Evolutionary conservation across 352 stramenopile species (phyloP).

Genomic region (Aphanomyces cochlioides): DNA sequence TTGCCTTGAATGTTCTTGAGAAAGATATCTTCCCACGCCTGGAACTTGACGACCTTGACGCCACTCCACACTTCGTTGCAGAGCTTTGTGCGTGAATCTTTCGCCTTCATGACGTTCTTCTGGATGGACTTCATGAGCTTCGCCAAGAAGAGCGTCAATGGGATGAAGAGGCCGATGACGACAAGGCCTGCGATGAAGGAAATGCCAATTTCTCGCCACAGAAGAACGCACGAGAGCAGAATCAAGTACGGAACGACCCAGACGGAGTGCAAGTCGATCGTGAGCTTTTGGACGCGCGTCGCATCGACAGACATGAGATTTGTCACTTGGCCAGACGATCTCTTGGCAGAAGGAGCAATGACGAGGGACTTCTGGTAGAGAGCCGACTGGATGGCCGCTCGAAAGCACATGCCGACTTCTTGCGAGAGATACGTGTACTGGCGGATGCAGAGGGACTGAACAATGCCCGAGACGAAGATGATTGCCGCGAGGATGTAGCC

Average conservation of each 20-base stretch:
- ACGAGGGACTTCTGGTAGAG: slow-evolving; percentile 10
- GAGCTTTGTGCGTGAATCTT: slow-evolving; percentile 77
- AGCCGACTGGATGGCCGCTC: slow-evolving; percentile 5
- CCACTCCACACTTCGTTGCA: slow-evolving; percentile 78
- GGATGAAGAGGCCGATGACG: slow-evolving; percentile 27
- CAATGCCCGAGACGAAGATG: slow-evolving; percentile 20
- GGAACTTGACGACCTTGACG: slow-evolving; percentile 91
- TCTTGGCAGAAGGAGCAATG: slow-evolving; percentile 2
- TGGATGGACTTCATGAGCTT: slow-evolving; percentile 49
- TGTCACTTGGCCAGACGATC: slow-evolving; percentile 58
- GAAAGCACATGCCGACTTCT: slow-evolving; percentile 27
- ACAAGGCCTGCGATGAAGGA: slow-evolving; percentile 28
- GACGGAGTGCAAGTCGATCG: slow-evolving; percentile 65
- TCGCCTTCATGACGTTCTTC: slow-evolving; percentile 62
- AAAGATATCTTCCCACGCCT: slow-evolving; percentile 83
- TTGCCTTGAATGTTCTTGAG: slow-evolving; percentile 24
- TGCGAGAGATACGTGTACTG: slow-evolving; percentile 24
- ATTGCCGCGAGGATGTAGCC: slow-evolving; percentile 16
- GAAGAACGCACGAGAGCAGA: slow-evolving; percentile 27
- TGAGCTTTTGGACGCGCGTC: slow-evolving; percentile 72
- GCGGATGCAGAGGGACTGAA: slow-evolving; percentile 21
- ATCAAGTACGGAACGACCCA: slow-evolving; percentile 70
- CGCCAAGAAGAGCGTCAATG: slow-evolving; percentile 47
- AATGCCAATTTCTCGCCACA: slow-evolving; percentile 26
- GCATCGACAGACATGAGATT: slow-evolving; percentile 86